Percentiles rank a stretch among this genome's conserved stretches.
Evolutionary conservation across 768 basidiomycete species (phyloP).

Genomic region (Pisolithus marmoratus): DNA sequence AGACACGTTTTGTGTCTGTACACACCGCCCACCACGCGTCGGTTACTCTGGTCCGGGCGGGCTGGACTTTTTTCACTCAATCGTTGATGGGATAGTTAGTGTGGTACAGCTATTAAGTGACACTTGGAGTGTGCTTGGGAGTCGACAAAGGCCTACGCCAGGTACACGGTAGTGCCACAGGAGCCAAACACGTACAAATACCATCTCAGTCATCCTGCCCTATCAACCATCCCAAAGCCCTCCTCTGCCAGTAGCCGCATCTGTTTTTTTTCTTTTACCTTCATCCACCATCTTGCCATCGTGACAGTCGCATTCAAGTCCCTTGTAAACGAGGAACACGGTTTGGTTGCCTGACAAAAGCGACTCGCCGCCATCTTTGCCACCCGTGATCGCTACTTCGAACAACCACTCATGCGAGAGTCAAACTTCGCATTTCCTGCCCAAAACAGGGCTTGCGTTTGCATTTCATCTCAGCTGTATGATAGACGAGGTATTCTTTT

Average conservation of each 20-base stretch:
- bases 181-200: constrained; percentile 24
- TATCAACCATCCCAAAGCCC: constrained; percentile 26
- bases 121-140: too few relatives aligned
- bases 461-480: constrained; percentile 91
- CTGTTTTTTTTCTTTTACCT: constrained; percentile 8
- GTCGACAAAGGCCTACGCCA: too few relatives aligned
- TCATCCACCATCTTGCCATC: constrained; percentile 2
- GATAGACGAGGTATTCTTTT: constrained; percentile 77
- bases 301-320: background rate
- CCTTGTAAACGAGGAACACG: background rate
- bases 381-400: constrained; percentile 10
- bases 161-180: constrained; percentile 18
- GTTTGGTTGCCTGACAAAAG: background rate
- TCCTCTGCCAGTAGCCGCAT: constrained; percentile 11
- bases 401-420: constrained; percentile 69
- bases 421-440: constrained; percentile 92
- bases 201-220: constrained; percentile 25
- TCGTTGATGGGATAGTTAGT: too few relatives aligned
- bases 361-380: too few relatives aligned
- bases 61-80: too few relatives aligned
- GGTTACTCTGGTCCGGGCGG: too few relatives aligned
- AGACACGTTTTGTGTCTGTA: background rate
- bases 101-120: too few relatives aligned
- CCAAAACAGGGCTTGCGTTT: constrained; percentile 92
- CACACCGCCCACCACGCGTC: too few relatives aligned